These are phyloP conservation scores for Bruguiera hainesii DNA, from an alignment of 441 rosid species.

Conservation along the genomic window DNA sequence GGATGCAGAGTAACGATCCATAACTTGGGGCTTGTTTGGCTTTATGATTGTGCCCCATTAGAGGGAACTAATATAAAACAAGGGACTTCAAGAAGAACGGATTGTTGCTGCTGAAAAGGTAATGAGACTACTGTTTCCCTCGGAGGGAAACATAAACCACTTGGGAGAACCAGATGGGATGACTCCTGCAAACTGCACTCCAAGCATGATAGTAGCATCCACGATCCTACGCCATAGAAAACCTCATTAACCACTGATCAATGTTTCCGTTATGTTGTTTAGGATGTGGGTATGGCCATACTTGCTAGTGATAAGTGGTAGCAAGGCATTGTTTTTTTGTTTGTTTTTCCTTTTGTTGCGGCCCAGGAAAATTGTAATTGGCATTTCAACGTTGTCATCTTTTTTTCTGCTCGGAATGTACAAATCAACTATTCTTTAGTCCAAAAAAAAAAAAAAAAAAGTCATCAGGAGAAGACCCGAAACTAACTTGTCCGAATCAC, in stretches of 20 bases:
- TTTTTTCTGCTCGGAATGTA: neutral
- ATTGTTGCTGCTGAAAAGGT: slow-evolving; percentile 51
- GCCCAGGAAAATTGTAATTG: neutral
- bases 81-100: slow-evolving; percentile 46
- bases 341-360: neutral
- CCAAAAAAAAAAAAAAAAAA: too few species aligned
- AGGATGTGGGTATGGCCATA: neutral
- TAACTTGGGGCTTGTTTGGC: neutral
- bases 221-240: slow-evolving; percentile 45
- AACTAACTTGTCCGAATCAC: too few species aligned
- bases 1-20: too few species aligned
- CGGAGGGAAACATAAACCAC: slow-evolving; percentile 21
- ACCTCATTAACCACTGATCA: neutral
- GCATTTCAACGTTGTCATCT: neutral
- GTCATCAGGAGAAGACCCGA: too few species aligned
- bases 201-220: slow-evolving; percentile 65
- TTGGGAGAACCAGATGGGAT: slow-evolving; percentile 16
- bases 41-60: slow-evolving; percentile 20
- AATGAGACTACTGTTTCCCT: slow-evolving; percentile 48
- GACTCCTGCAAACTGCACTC: slow-evolving; percentile 27
- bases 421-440: too few species aligned
- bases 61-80: slow-evolving; percentile 56
- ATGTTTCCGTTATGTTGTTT: neutral
- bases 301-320: too few species aligned
- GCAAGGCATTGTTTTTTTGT: too few species aligned